A percentile compares a stretch with the other conserved stretches of the same genome.
These are phyloP conservation scores for Fusarium piperis DNA, from an alignment of 2,329 filamentous ascomycete genomes.

Conservation along the genomic window DNA sequence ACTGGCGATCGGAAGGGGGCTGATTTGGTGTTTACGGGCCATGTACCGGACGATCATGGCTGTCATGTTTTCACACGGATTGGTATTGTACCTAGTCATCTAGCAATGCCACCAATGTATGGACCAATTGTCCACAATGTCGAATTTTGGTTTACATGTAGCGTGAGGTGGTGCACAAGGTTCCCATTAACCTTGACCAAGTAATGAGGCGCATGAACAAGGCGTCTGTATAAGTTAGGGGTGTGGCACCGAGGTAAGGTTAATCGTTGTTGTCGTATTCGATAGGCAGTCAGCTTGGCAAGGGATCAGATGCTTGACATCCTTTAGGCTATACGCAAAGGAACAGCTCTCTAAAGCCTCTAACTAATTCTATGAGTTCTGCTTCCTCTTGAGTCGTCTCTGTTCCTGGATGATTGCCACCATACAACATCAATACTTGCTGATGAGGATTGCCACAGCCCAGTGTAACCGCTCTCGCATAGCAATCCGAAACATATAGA, in stretches of 20 bases:
- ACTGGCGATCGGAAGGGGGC: constrained; percentile 21
- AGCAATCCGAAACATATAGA: background rate
- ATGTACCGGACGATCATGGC: constrained; percentile 12
- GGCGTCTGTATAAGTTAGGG: constrained; percentile 6
- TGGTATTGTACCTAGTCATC: constrained; percentile 31
- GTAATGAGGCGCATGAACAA: background rate
- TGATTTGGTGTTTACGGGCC: constrained; percentile 28
- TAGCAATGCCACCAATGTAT: constrained; percentile 26
- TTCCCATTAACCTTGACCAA: constrained; percentile 21
- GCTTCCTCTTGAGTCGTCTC: background rate
- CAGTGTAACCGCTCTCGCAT: background rate
- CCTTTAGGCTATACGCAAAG: background rate
- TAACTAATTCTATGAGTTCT: background rate
- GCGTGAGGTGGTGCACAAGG: constrained; percentile 10
- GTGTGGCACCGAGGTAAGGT: constrained; percentile 13
- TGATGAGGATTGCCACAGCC: background rate
- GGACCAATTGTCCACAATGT: constrained; percentile 7
- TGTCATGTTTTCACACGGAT: constrained; percentile 24
- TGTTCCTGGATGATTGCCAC: background rate
- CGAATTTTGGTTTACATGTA: background rate
- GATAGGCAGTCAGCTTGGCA: constrained; percentile 1
- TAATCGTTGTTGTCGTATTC: constrained; percentile 6
- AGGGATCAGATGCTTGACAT: background rate
- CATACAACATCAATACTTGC: background rate
- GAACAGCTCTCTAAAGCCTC: background rate